phyloP scores from a whole-genome alignment of 768 basidiomycete genomes.

The Hemileccinum rubropunctum region DNA sequence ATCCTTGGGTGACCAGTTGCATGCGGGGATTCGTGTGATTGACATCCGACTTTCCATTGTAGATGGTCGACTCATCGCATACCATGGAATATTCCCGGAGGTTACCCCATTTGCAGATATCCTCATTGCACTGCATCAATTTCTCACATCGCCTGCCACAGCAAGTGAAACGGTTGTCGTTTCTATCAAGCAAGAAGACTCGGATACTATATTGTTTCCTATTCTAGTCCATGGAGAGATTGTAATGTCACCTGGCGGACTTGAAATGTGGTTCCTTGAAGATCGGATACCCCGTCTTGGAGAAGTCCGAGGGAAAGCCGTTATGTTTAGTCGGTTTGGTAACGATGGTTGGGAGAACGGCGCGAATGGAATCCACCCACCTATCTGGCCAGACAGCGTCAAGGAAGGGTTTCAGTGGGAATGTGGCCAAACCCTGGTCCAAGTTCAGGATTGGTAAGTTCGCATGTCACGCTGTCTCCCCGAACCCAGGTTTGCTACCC shows the following conservation, averaged over 20 bases:
- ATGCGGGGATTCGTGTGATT: conserved; percentile 74
- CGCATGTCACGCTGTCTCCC: not conserved
- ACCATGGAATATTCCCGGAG: conserved; percentile 78
- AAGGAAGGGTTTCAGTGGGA: conserved; percentile 77
- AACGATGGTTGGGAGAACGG: conserved; percentile 68
- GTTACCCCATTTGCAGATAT: conserved; percentile 65
- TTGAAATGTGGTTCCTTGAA: conserved; percentile 77
- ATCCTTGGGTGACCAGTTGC: conserved; percentile 65
- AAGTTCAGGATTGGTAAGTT: conserved; percentile 81
- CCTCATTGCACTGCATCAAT: conserved; percentile 56
- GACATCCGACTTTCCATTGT: conserved; percentile 79
- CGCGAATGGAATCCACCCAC: conserved; percentile 85
- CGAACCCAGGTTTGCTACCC: not conserved
- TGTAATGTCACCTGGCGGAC: conserved; percentile 43
- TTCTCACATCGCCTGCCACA: conserved; percentile 57
- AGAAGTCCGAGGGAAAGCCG: conserved; percentile 80
- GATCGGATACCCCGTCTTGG: conserved; percentile 79
- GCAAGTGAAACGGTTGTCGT: conserved; percentile 75
- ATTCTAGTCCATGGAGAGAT: conserved; percentile 65
- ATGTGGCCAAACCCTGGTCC: conserved; percentile 64
- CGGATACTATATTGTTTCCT: conserved; percentile 54
- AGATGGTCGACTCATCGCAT: conserved; percentile 62
- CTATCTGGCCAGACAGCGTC: conserved; percentile 78
- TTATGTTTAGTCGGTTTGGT: conserved; percentile 81
- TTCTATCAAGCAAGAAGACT: conserved; percentile 88